Evolutionary conservation across 2,329 filamentous ascomycete species (phyloP), one percentile per base, ranked within the genome.

Genomic region (Hypocrella siamensis): DNA sequence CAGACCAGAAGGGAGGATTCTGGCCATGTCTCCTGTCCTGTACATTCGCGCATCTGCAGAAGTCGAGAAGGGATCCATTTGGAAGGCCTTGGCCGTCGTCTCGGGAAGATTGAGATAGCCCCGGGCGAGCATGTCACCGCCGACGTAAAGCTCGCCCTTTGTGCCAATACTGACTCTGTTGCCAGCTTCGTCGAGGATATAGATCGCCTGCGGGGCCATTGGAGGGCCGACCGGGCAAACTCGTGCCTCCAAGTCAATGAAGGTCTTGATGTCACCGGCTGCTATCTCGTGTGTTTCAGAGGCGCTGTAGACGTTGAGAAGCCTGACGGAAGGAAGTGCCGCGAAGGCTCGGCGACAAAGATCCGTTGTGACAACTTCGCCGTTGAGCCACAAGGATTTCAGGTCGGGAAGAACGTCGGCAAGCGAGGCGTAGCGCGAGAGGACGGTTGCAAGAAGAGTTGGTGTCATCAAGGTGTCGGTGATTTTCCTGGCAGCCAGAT

Each of bases 391-490:
- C 19, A 86, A 54, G 0, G 76, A 80, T 28, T 69, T 70, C 34
- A 88, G 58, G 14, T 77, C 54, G 6, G 77, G 74, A 7, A 86
- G 61, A 26, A 70, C 66, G 17, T 61, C 56, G 14, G 67, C 71
- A 31, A 86, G 65, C 28, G 75, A 63, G 6, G 76, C 62, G 48
- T 84, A 75, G 27, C 79, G 67, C 2, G 78, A 66, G 14, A 88
- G 65, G 3, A 85, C 73, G 2, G 80, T 79, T 17, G 80, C 75
- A 28, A 88, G 61, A 11, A 88, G 65, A 0, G 81, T 86, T 0
- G 81, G 81, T 0, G 81, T 86, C 78, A 86, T 86, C 32, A 88
- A 65, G 12, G 81, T 86, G 48, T 88, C 81, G 12, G 79, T 85
- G 43, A 85, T 71, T 34, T 63, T 61, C 46, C 75, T 74, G 12